A percentile compares a stretch with the other conserved stretches of the same genome.
These are phyloP conservation scores for Corymbia maculata DNA, from an alignment of 345 rosid genomes.

Conservation along the genomic window DNA sequence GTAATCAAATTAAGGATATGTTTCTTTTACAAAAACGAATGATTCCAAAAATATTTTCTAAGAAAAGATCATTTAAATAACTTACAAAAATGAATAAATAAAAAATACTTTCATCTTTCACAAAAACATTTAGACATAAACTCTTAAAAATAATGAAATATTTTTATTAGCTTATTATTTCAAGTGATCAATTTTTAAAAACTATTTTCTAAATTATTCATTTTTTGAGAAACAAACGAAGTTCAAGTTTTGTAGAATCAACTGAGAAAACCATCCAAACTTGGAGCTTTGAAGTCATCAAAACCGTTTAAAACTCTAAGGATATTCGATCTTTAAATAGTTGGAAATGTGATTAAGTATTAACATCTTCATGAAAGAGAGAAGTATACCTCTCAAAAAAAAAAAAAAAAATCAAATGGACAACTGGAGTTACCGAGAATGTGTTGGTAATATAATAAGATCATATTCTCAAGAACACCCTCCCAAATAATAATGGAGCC, in stretches of 20 bases:
- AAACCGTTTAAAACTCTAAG: not conserved
- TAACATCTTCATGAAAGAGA: not conserved
- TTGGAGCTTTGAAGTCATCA: not conserved
- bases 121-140: too few relatives aligned
- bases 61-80: too few relatives aligned
- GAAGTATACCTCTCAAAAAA: not conserved
- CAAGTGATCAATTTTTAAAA: too few relatives aligned
- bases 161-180: too few relatives aligned
- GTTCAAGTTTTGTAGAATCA: not conserved
- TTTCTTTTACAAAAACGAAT: too few relatives aligned
- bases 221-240: too few relatives aligned
- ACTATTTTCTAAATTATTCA: too few relatives aligned
- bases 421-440: not conserved
- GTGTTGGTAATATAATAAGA: not conserved
- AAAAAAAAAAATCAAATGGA: not conserved
- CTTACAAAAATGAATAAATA: too few relatives aligned
- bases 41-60: too few relatives aligned
- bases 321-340: not conserved
- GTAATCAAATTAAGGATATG: too few relatives aligned
- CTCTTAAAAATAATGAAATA: too few relatives aligned
- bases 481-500: not conserved
- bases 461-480: not conserved
- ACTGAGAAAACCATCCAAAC: rapidly evolving
- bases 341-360: not conserved
- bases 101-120: too few relatives aligned